Conservation (phyloP, 2,329 filamentous ascomycete genomes). For the Diaporthe humulicola region DNA sequence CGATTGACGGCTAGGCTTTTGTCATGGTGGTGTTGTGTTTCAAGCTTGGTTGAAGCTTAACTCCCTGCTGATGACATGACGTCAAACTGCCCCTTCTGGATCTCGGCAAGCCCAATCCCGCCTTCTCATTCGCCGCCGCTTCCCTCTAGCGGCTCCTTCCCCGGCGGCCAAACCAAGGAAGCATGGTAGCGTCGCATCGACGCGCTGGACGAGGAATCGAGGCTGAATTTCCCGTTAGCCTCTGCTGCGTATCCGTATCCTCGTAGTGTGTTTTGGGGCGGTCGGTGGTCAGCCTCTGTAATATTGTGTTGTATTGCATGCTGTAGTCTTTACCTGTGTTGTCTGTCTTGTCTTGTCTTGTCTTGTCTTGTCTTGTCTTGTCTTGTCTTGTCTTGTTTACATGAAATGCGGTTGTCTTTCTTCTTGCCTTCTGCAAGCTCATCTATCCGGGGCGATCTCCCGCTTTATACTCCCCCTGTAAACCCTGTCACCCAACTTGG, state of each 20-base stretch:
- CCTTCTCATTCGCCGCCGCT: background rate
- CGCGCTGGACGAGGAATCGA: background rate
- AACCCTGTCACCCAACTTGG: too few relatives aligned
- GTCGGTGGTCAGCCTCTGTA: background rate
- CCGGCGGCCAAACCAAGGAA: constrained; percentile 27
- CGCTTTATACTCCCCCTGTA: too few relatives aligned
- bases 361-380: constrained; percentile 2
- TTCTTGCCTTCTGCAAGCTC: background rate
- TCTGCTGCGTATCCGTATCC: background rate
- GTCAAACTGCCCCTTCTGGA: constrained; percentile 29
- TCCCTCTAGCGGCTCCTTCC: background rate
- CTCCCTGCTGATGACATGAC: constrained; percentile 8
- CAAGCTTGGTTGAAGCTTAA: constrained; percentile 27
- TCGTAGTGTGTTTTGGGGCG: background rate
- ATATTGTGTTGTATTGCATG: background rate
- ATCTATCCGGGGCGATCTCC: background rate
- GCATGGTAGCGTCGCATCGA: constrained; percentile 20
- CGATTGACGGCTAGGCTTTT: constrained; percentile 5
- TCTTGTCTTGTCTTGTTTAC: background rate
- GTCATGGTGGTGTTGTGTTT: constrained; percentile 30
- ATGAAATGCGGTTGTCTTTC: background rate
- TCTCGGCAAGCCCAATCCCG: constrained; percentile 4
- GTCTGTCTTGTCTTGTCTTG: constrained; percentile 2
- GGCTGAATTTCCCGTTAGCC: constrained; percentile 1
- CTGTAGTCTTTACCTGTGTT: background rate